Evolutionary conservation across 768 basidiomycete genomes (phyloP), one percentile per base, ranked within the genome.

Genomic region (Xanthoconium purpureum): DNA sequence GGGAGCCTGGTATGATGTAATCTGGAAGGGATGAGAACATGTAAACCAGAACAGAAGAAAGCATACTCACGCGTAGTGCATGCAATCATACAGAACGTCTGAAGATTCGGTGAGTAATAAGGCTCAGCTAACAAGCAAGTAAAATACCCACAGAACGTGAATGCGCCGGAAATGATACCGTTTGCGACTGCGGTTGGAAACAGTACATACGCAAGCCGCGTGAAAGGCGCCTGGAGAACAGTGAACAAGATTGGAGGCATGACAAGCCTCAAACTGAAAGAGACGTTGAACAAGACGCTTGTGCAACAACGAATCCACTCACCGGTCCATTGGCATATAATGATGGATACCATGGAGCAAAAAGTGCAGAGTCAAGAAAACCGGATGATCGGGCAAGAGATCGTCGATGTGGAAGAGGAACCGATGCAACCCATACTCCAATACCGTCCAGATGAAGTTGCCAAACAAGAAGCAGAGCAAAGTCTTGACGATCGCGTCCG

Each of bases 381-480:
- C 74, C 6, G 88, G 87, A 55, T 75, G 78, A 72, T 99, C 97
- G 3, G 97, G 97, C 20, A 99, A 81, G 66, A 79, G 72, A 10
- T 84, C 79, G 67, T 99, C 97, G 63, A 99, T 75, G 72, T 99
- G 97, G 84, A 99, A 99, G 48, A 99, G 75, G 84, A 98, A 98
- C 40, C 97, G 88, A 73, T 99, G 97, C 66, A 99, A 75, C 13
- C 79, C 75, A 70, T 98, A 99, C 73, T 98, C 97, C 71, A 97
- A 74, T 56, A 97, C 70, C 0, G 97, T 98, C 96, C 96, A 99
- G 54, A 96, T 78, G 48, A 97, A 33, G 70, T 92, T 94, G 6
- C 97, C 97, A 40, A 84, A 49, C 57, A 93, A 70, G 78, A 95
- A 98, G 72, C 85, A 96, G 0, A 74, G 60, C 18, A 81, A 52